Conservation (phyloP, 257 asterid genomes). For the Solanum pinnatisectum region DNA sequence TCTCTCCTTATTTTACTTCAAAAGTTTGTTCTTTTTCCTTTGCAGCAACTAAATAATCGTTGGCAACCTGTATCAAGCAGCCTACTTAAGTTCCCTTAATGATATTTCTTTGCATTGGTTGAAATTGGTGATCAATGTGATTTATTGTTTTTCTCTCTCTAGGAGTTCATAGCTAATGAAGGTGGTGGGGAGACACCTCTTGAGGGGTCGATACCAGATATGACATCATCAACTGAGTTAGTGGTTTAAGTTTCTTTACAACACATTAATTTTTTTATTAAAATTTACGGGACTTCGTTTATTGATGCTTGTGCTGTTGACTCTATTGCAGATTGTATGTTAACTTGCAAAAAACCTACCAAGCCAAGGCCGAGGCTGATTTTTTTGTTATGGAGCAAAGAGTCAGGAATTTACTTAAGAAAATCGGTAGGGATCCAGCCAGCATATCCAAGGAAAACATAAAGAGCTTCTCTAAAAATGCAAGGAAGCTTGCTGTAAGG, state of each 20-base stretch:
- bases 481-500: slow-evolving; percentile 63
- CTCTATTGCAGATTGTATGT: slow-evolving; percentile 59
- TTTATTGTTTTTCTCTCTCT: background rate
- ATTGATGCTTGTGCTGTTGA: background rate
- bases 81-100: background rate
- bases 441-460: slow-evolving; percentile 68
- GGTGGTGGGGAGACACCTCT: slow-evolving; percentile 95
- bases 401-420: slow-evolving; percentile 49
- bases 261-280: background rate
- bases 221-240: slow-evolving; percentile 98
- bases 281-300: background rate
- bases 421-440: slow-evolving; percentile 81
- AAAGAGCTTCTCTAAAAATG: slow-evolving; percentile 85
- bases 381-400: slow-evolving; percentile 60
- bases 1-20: background rate
- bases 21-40: background rate
- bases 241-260: slow-evolving; percentile 17
- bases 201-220: slow-evolving; percentile 96
- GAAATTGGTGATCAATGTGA: background rate
- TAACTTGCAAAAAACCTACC: slow-evolving; percentile 74
- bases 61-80: background rate
- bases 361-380: slow-evolving; percentile 97
- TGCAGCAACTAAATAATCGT: background rate
- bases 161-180: slow-evolving; percentile 86
- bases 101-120: background rate